Conservation (phyloP, 257 asterid species). For the Solanum clarkiae region DNA sequence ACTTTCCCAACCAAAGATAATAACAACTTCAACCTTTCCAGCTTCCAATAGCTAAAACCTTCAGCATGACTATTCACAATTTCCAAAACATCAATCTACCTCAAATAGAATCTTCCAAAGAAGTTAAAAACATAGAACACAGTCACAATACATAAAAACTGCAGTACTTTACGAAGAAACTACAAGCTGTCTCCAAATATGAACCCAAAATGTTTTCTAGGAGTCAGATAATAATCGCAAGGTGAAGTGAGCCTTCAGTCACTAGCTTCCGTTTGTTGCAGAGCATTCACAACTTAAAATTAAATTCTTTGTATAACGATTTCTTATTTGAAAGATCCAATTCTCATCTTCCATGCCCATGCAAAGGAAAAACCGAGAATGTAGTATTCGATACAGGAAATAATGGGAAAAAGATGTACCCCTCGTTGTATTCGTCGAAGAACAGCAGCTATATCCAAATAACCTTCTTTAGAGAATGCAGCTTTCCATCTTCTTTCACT, state of each 20-base stretch:
- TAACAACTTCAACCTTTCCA: neutral
- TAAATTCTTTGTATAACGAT: neutral
- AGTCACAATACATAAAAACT: neutral
- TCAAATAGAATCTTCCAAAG: neutral
- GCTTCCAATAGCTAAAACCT: neutral
- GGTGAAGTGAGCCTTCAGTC: neutral
- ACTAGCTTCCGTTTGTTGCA: neutral
- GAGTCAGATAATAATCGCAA: neutral
- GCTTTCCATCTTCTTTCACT: conserved; percentile 96
- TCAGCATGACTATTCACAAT: neutral
- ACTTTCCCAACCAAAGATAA: neutral
- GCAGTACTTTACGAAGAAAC: neutral
- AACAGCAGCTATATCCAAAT: conserved; percentile 82
- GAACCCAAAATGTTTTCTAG: neutral
- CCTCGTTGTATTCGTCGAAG: conserved; percentile 96
- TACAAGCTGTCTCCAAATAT: neutral
- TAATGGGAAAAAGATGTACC: conserved; percentile 26
- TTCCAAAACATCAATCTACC: neutral
- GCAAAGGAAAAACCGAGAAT: neutral
- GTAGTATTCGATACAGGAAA: neutral
- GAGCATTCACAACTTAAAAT: neutral
- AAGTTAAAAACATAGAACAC: neutral
- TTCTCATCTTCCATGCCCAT: neutral
- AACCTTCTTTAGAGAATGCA: conserved; percentile 74
- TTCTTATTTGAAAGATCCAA: neutral